Evolutionary conservation across 768 basidiomycete species (phyloP).

Genomic region (Mrakia blollopis): DNA sequence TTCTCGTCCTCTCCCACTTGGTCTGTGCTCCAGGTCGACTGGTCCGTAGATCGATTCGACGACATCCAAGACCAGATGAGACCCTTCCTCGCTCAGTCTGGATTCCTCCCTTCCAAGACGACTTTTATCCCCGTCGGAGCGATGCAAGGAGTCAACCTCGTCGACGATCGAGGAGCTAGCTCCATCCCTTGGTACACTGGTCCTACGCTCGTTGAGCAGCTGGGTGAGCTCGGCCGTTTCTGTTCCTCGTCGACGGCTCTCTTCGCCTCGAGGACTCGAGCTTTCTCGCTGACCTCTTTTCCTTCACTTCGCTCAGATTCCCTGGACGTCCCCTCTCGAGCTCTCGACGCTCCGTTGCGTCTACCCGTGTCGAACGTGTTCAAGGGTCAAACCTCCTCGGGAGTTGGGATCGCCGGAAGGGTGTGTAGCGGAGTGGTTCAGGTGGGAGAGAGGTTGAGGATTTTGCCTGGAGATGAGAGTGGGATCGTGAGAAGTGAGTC

Average conservation of each 20-base stretch:
- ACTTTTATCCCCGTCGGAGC: slow-evolving; percentile 85
- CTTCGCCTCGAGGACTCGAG: neutral
- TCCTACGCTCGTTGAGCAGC: slow-evolving; percentile 71
- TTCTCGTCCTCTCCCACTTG: too few relatives aligned
- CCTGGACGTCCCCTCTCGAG: slow-evolving; percentile 72
- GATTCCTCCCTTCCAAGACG: slow-evolving; percentile 72
- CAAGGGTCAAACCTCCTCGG: slow-evolving; percentile 69
- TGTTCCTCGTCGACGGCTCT: neutral
- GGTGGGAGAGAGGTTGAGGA: slow-evolving; percentile 78
- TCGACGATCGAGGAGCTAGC: slow-evolving; percentile 50
- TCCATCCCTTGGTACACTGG: slow-evolving; percentile 77
- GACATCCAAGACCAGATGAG: slow-evolving; percentile 69
- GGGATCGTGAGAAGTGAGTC: slow-evolving; percentile 60
- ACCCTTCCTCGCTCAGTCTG: slow-evolving; percentile 80
- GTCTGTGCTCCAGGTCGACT: slow-evolving; percentile 63
- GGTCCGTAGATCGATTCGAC: slow-evolving; percentile 76
- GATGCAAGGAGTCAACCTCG: slow-evolving; percentile 81
- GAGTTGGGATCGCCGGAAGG: slow-evolving; percentile 73
- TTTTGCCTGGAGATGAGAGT: slow-evolving; percentile 87
- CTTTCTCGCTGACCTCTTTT: neutral
- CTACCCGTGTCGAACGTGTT: slow-evolving; percentile 94
- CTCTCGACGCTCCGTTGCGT: slow-evolving; percentile 69
- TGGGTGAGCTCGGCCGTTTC: slow-evolving; percentile 61
- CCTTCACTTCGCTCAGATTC: slow-evolving; percentile 52
- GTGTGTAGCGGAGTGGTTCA: slow-evolving; percentile 84